phyloP scores from a whole-genome alignment of 106 monocot species.

The Phalaenopsis aphrodite region DNA sequence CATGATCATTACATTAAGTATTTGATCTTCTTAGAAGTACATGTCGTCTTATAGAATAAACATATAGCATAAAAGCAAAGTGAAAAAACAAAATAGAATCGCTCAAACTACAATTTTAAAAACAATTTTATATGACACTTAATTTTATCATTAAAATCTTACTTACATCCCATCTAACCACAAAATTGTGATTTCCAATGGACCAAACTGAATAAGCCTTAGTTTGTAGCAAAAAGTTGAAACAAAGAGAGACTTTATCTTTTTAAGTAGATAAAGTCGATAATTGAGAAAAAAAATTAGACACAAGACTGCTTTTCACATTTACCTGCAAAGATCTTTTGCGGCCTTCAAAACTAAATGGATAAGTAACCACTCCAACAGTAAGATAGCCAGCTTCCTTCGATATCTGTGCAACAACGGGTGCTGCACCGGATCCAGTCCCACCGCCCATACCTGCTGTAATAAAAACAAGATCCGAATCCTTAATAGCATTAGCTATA shows the following conservation, averaged over 20 bases:
- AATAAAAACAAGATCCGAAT: conserved; percentile 94
- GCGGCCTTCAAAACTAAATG: conserved; percentile 99
- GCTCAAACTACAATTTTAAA: background rate
- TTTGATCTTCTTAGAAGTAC: no score
- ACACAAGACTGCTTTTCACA: background rate
- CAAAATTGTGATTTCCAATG: background rate
- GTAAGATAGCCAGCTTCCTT: conserved; percentile 96
- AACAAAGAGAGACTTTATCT: background rate
- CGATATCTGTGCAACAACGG: conserved; percentile 96
- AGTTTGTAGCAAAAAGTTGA: background rate
- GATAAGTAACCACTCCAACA: conserved; percentile 98
- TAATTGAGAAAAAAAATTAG: background rate
- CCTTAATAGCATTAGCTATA: conserved; percentile 68
- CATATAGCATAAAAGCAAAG: no score
- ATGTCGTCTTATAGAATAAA: no score
- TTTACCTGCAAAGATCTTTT: conserved; percentile 89
- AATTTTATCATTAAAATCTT: background rate
- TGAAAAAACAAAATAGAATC: no score
- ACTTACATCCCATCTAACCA: background rate
- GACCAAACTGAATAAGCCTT: background rate
- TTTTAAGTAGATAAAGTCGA: background rate
- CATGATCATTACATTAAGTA: no score
- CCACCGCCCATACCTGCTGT: conserved; percentile 99
- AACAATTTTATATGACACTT: background rate
- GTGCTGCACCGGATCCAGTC: conserved; percentile 97